Percentiles rank a stretch among this genome's conserved stretches.
phyloP scores from a whole-genome alignment of 495 filamentous ascomycete species.

The Hypoxylon lienhwacheense region DNA sequence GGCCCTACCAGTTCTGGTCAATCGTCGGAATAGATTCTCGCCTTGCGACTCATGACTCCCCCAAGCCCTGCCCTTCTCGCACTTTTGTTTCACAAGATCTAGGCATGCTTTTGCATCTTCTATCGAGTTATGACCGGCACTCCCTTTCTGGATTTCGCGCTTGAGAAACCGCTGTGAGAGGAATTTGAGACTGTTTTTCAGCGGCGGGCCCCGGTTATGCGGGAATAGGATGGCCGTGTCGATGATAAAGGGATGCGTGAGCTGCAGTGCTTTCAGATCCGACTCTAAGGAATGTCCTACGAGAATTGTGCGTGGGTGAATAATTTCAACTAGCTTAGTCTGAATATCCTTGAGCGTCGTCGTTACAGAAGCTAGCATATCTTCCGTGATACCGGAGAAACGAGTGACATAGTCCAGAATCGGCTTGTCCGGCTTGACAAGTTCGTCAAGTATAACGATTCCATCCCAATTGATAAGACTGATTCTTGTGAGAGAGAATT shows the following conservation, averaged over 20 bases:
- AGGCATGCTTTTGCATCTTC: conserved; percentile 90
- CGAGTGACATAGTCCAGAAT: conserved; percentile 89
- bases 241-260: conserved; percentile 90
- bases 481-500: conserved; percentile 82
- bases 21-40: conserved; percentile 85
- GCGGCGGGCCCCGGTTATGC: conserved; percentile 47
- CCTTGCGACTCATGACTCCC: conserved; percentile 71
- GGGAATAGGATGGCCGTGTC: conserved; percentile 88
- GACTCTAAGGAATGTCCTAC: conserved; percentile 91
- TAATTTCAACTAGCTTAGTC: conserved; percentile 65
- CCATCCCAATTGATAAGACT: conserved; percentile 87
- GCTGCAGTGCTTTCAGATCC: conserved; percentile 77
- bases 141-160: conserved; percentile 76
- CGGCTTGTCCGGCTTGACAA: conserved; percentile 84
- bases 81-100: conserved; percentile 92
- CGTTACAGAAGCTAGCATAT: conserved; percentile 75
- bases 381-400: conserved; percentile 86
- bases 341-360: conserved; percentile 88
- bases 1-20: conserved; percentile 59
- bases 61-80: conserved; percentile 84
- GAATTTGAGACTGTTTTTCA: conserved; percentile 79
- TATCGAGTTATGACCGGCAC: conserved; percentile 78
- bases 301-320: conserved; percentile 76
- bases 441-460: conserved; percentile 76
- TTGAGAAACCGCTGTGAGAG: conserved; percentile 77